A percentile compares a stretch with the other conserved stretches of the same genome.
Conservation (phyloP, 257 asterid species). For the Knoxia roxburghii region DNA sequence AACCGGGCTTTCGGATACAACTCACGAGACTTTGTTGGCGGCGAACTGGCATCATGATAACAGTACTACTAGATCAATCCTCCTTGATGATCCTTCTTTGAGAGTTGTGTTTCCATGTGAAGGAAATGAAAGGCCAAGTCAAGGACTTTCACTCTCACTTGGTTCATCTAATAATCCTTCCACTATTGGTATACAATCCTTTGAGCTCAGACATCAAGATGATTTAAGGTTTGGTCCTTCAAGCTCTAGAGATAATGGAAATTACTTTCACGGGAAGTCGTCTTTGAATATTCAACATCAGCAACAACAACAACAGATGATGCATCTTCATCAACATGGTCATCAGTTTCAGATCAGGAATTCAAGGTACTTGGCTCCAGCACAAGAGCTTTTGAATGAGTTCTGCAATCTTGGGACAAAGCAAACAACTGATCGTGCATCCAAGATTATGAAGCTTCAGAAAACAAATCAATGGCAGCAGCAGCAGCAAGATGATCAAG, state of each 20-base stretch:
- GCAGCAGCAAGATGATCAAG: constrained; percentile 26
- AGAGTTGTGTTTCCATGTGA: constrained; percentile 65
- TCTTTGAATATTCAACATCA: constrained; percentile 30
- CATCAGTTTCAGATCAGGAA: constrained; percentile 30
- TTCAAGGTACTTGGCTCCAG: constrained; percentile 58
- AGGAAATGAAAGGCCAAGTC: constrained; percentile 76
- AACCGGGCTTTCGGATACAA: constrained; percentile 24
- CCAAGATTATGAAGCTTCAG: constrained; percentile 29
- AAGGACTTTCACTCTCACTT: constrained; percentile 79
- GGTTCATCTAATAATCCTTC: constrained; percentile 63
- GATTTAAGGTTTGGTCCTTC: constrained; percentile 47
- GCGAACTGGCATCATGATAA: constrained; percentile 25
- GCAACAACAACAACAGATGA: constrained; percentile 21
- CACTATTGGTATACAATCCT: constrained; percentile 51
- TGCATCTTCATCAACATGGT: constrained; percentile 22
- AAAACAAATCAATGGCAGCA: constrained; percentile 27
- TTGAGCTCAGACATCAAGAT: constrained; percentile 44
- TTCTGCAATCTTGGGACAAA: constrained; percentile 60
- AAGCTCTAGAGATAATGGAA: constrained; percentile 34
- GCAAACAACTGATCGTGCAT: constrained; percentile 21
- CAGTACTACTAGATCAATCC: constrained; percentile 15
- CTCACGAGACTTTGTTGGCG: constrained; percentile 24
- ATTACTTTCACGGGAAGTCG: constrained; percentile 20
- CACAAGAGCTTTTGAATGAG: constrained; percentile 68
- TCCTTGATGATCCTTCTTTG: constrained; percentile 43